A percentile compares a stretch with the other conserved stretches of the same genome.
phyloP scores from a whole-genome alignment of 306 rosid genomes.

The Heteromeles arbutifolia region DNA sequence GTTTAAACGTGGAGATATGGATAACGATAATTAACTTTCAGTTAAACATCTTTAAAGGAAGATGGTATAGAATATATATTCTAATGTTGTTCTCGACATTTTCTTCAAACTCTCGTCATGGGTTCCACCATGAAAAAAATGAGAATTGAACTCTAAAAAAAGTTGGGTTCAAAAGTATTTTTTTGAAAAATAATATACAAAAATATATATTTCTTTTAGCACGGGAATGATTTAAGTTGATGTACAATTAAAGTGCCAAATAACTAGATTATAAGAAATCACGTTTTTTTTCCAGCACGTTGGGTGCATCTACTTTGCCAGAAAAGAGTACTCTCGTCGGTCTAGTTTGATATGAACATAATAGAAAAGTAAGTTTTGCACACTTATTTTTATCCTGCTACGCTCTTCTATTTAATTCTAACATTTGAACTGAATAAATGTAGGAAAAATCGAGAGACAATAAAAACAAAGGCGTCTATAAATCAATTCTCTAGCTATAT shows the following conservation, averaged over 20 bases:
- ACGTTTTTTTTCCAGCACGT: not conserved
- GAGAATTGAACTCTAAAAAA: not conserved
- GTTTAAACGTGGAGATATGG: too few species aligned
- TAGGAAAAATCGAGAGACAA: not conserved
- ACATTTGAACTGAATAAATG: too few species aligned
- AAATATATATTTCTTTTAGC: not conserved
- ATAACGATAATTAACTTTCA: too few species aligned
- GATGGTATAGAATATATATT: not conserved
- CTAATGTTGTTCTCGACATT: not conserved
- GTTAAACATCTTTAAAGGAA: not conserved
- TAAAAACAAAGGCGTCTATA: not conserved
- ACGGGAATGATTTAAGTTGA: not conserved
- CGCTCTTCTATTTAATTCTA: too few species aligned
- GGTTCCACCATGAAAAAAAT: too few species aligned
- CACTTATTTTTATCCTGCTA: too few species aligned
- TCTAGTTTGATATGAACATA: not conserved
- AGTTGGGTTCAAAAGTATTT: not conserved
- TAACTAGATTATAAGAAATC: not conserved
- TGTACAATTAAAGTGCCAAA: not conserved
- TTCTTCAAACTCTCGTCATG: not conserved
- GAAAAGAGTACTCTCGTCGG: not conserved
- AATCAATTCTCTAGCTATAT: not conserved
- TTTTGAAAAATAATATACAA: not conserved
- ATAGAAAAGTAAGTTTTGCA: not conserved
- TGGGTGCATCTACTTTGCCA: not conserved